Base-by-base conservation (phyloP, 139 green algal genomes). In the Asterochloris sp. region DNA sequence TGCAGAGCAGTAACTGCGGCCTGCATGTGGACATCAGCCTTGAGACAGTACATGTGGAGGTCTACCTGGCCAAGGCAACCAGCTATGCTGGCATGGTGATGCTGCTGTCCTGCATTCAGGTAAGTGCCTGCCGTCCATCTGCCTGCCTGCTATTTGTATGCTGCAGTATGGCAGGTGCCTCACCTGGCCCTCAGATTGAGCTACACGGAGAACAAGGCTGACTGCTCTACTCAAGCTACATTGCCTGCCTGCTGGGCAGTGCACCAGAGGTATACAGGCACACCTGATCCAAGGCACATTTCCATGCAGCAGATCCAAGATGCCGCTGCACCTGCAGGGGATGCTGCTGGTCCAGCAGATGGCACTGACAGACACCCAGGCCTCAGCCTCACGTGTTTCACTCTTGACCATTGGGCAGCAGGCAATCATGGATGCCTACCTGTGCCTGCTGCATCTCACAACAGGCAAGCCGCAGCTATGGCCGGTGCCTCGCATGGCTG, bases 401-500 rank as follows among this genome's bases (percentile, higher is more conserved):
- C 83, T 98, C 69, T 84, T 95, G 68, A 89, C 73, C 74, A 83
- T 97, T 13, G 93, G 89, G 0, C 86, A 92, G 78, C 94, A 97
- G 86, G 90, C 94, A 19, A 87, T 97, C 24, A 91, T 98, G 82
- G 94, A 98, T 71, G 92, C 95, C 10, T 97, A 95, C 87, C 86
- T 96, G 10, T 98, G 94, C 90, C 76, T 98, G 62, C 68, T 95
- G 76, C 94, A 98, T 88, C 91, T 98, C 61, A 98, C 94, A 12
- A 84, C 81, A 66, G 88, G 88, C 87, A 60, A 29, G 79, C 6
- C 4, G 38, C 6, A 6, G 38, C 38, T 6, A 54, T 2, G 38
- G 6, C 38, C 6, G 38, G 38, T 54, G 38, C 38, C 38, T 54
- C 38, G 38, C 38, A 54, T 54, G 38, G 38, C 38, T 54, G 38